Conservation (phyloP, 176 grass and related monocot species). For the Bothriochloa decipiens region DNA sequence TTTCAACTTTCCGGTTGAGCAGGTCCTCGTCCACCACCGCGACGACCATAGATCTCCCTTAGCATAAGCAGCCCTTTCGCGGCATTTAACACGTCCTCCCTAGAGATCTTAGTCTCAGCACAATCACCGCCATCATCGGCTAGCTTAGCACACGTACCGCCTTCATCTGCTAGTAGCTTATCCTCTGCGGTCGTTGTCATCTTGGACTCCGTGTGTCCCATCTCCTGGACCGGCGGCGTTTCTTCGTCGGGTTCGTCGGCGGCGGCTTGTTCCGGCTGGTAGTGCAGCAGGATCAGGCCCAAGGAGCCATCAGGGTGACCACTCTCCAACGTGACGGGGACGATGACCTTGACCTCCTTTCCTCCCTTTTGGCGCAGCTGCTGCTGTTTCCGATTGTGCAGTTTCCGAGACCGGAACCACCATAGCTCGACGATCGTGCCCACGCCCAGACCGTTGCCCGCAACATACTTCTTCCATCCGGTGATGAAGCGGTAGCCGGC, state of each 20-base stretch:
- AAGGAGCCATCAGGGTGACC: constrained; percentile 5
- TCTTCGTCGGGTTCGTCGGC: not conserved
- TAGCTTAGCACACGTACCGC: not conserved
- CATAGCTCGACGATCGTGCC: not conserved
- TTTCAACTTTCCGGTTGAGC: not conserved
- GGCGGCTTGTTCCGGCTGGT: not conserved
- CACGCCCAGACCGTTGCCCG: not conserved
- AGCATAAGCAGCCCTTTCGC: not conserved
- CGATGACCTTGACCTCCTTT: no score
- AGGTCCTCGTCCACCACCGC: not conserved
- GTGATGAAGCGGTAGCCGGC: not conserved
- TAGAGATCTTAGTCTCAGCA: not conserved
- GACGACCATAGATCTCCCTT: not conserved
- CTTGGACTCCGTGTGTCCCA: not conserved
- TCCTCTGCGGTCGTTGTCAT: not conserved
- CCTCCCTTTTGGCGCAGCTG: no score
- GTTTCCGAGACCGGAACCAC: constrained; percentile 6
- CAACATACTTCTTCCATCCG: not conserved
- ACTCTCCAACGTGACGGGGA: not conserved
- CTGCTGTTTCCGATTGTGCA: not conserved
- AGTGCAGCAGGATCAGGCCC: constrained; percentile 8
- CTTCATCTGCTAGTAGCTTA: not conserved
- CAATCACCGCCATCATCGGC: not conserved
- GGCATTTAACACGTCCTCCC: not conserved
- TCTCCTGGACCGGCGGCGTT: not conserved